Evolutionary conservation across 2,329 filamentous ascomycete genomes (phyloP).

Genomic region (Xylariaceae sp.): DNA sequence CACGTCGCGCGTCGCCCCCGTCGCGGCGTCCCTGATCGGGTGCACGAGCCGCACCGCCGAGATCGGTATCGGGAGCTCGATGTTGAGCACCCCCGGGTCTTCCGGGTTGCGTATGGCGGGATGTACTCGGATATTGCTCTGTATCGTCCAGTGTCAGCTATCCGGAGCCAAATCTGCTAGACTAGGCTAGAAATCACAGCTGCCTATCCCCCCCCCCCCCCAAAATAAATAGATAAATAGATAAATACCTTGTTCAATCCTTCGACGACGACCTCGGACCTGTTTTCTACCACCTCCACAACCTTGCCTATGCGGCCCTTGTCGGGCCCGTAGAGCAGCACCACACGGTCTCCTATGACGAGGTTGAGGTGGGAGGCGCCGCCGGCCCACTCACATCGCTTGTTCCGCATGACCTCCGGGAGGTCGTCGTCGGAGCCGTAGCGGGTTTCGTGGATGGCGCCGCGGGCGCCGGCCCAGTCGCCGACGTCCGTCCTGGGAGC

Average conservation of each 20-base stretch:
- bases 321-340: conserved; percentile 75
- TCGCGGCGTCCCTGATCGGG: conserved; percentile 67
- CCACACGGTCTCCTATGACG: conserved; percentile 74
- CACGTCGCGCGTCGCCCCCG: conserved; percentile 69
- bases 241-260: conserved; percentile 69
- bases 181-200: background rate
- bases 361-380: conserved; percentile 62
- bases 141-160: conserved; percentile 10
- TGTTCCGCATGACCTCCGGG: conserved; percentile 39
- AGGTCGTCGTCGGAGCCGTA: conserved; percentile 28
- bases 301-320: conserved; percentile 85
- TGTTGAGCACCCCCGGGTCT: conserved; percentile 47
- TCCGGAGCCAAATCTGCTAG: background rate
- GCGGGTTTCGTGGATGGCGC: conserved; percentile 50
- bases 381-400: conserved; percentile 55
- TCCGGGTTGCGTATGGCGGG: conserved; percentile 42
- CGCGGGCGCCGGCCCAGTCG: conserved; percentile 58
- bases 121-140: conserved; percentile 44
- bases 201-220: too few species aligned
- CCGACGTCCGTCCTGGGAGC: conserved; percentile 77
- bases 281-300: conserved; percentile 53
- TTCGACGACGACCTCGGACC: conserved; percentile 63
- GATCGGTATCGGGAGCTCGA: conserved; percentile 64
- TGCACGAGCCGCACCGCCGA: conserved; percentile 80
- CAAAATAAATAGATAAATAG: too few species aligned